These are phyloP conservation scores for Candida morakotiae DNA, from an alignment of 805 yeast genomes.

Conservation along the genomic window DNA sequence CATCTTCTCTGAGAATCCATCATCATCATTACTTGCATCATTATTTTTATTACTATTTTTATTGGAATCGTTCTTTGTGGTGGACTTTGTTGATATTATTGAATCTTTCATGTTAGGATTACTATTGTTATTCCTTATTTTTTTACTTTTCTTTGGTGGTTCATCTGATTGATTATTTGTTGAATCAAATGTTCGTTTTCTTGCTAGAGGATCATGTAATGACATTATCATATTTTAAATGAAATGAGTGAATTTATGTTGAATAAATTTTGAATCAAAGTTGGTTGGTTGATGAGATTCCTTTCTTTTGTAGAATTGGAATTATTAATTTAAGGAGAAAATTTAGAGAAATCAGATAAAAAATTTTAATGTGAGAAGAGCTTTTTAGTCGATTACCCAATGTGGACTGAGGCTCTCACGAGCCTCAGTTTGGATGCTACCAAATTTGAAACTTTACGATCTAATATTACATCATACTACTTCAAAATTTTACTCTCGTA, in stretches of 20 bases:
- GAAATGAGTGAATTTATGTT: background rate
- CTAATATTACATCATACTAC: too few species aligned
- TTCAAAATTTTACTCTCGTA: too few species aligned
- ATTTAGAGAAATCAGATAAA: slow-evolving; percentile 10
- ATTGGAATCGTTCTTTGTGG: too few species aligned
- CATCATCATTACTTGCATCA: slow-evolving; percentile 7
- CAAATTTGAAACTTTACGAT: too few species aligned
- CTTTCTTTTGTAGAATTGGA: too few species aligned
- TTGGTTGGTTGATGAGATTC: background rate
- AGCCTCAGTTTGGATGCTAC: slow-evolving; percentile 5
- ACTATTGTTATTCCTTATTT: slow-evolving; percentile 11
- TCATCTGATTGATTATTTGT: slow-evolving; percentile 5
- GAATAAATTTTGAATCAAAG: too few species aligned
- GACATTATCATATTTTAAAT: slow-evolving; percentile 10
- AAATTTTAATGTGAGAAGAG: slow-evolving; percentile 2
- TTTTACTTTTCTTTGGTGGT: slow-evolving; percentile 13
- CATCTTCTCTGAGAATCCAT: slow-evolving; percentile 23
- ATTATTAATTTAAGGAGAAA: slow-evolving; percentile 8
- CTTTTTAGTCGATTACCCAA: too few species aligned
- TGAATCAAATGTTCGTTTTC: slow-evolving; percentile 9
- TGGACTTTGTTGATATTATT: too few species aligned
- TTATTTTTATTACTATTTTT: slow-evolving; percentile 11
- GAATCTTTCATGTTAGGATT: too few species aligned
- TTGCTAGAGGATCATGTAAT: slow-evolving; percentile 11
- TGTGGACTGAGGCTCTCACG: too few species aligned